These are phyloP conservation scores for Quercus cerris DNA, from an alignment of 306 rosid species.

Conservation along the genomic window DNA sequence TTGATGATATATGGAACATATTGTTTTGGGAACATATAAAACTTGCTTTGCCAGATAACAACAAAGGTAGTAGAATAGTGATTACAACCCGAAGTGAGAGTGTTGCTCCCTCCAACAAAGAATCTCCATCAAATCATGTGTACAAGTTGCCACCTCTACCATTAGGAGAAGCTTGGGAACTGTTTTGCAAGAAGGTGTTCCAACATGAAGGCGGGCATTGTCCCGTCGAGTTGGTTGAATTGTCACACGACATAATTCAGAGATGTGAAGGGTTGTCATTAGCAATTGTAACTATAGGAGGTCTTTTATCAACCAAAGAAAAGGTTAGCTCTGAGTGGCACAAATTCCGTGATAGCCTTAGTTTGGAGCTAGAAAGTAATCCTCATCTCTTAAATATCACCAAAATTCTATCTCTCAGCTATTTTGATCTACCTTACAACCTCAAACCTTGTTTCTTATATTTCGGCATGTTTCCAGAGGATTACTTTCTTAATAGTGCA, in stretches of 20 bases:
- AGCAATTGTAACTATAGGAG: not conserved
- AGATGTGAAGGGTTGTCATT: not conserved
- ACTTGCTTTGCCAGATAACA: not conserved
- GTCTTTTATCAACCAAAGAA: not conserved
- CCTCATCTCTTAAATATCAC: not conserved
- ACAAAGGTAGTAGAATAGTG: not conserved
- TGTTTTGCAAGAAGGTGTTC: not conserved
- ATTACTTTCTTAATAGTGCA: not conserved
- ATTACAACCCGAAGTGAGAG: no score
- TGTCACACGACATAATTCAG: not conserved
- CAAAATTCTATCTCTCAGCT: not conserved
- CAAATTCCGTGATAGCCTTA: not conserved
- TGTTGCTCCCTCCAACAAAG: no score
- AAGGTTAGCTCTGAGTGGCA: not conserved
- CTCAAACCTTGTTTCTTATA: not conserved
- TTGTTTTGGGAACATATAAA: not conserved
- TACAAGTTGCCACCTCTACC: no score
- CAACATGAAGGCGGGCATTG: not conserved
- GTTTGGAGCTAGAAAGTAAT: not conserved
- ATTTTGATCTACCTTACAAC: not conserved
- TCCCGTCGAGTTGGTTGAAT: not conserved
- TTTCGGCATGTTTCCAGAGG: not conserved
- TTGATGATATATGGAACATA: not conserved
- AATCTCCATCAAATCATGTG: no score
- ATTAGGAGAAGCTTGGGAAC: no score